These are phyloP conservation scores for Crithidia brevicula DNA, from an alignment of 208 protist genomes.

Conservation along the genomic window DNA sequence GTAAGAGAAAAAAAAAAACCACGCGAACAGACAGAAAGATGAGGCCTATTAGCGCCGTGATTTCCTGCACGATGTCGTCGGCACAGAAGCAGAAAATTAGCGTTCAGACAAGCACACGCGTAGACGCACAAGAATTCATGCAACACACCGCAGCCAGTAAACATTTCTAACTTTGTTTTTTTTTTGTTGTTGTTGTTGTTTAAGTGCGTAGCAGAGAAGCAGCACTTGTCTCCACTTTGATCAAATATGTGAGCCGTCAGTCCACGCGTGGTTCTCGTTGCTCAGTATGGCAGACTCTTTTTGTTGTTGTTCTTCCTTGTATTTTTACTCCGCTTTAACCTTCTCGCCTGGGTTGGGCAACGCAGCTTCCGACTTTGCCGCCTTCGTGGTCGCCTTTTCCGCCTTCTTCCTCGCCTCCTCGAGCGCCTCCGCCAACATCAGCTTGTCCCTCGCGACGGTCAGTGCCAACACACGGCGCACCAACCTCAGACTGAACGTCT, in stretches of 20 bases:
- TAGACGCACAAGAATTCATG: too few relatives aligned
- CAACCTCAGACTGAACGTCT: conserved; percentile 62
- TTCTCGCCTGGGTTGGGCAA: conserved; percentile 2
- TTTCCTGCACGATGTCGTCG: too few relatives aligned
- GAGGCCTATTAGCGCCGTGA: too few relatives aligned
- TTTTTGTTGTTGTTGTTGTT: not conserved
- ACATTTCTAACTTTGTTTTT: too few relatives aligned
- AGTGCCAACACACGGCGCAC: conserved; percentile 31
- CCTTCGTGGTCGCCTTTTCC: not conserved
- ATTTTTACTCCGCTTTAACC: conserved; percentile 5
- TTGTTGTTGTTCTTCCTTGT: conserved; percentile 6
- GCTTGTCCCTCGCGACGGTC: conserved; percentile 13
- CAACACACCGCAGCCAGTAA: too few relatives aligned
- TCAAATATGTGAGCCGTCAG: too few relatives aligned
- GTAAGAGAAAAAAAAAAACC: too few relatives aligned
- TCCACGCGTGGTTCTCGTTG: not conserved
- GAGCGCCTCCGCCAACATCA: conserved; percentile 12
- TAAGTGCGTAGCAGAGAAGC: too few relatives aligned
- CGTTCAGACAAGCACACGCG: too few relatives aligned
- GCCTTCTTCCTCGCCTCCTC: conserved; percentile 7
- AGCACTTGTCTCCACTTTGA: too few relatives aligned
- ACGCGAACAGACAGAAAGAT: too few relatives aligned
- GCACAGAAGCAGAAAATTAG: too few relatives aligned
- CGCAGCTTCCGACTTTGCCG: not conserved
- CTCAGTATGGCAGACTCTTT: conserved; percentile 7